Conservation (phyloP, 2,329 filamentous ascomycete genomes). For the Lasiodiplodia hormozganensis region DNA sequence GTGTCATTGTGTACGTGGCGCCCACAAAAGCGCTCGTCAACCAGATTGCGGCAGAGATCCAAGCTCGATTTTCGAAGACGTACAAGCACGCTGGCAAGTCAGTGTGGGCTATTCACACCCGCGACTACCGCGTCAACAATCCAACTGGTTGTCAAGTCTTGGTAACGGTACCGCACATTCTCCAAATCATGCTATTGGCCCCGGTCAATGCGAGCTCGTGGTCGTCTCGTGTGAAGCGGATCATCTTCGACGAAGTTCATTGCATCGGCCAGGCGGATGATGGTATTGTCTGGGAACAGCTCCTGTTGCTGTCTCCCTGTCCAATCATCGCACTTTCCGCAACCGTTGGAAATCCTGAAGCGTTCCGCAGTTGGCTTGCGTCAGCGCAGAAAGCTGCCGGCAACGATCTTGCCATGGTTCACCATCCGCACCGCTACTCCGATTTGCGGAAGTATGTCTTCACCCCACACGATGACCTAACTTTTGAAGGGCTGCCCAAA, state of each 20-base stretch:
- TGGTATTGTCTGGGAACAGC: slow-evolving; percentile 79
- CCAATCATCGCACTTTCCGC: slow-evolving; percentile 81
- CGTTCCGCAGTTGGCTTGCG: slow-evolving; percentile 73
- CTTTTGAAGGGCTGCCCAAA: slow-evolving; percentile 60
- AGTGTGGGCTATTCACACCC: slow-evolving; percentile 80
- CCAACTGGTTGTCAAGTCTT: slow-evolving; percentile 75
- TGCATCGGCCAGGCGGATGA: slow-evolving; percentile 80
- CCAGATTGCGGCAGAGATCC: slow-evolving; percentile 80
- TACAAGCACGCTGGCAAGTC: slow-evolving; percentile 67
- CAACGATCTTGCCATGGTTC: slow-evolving; percentile 70
- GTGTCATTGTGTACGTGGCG: slow-evolving; percentile 78
- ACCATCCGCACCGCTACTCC: slow-evolving; percentile 74
- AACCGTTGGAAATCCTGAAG: slow-evolving; percentile 76
- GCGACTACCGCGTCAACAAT: slow-evolving; percentile 78
- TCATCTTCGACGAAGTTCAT: slow-evolving; percentile 85
- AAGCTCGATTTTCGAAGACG: slow-evolving; percentile 74
- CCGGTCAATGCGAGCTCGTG: slow-evolving; percentile 72
- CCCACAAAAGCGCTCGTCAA: slow-evolving; percentile 85
- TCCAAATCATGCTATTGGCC: slow-evolving; percentile 78
- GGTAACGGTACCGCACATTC: slow-evolving; percentile 78
- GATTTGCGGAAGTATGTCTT: slow-evolving; percentile 80
- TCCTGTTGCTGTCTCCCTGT: slow-evolving; percentile 75
- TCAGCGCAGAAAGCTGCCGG: slow-evolving; percentile 69
- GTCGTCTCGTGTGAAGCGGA: slow-evolving; percentile 72
- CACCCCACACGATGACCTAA: slow-evolving; percentile 55